Percentiles rank a stretch among this genome's conserved stretches.
These are phyloP conservation scores for Glycine soja DNA, from an alignment of 306 rosid species.

Conservation along the genomic window DNA sequence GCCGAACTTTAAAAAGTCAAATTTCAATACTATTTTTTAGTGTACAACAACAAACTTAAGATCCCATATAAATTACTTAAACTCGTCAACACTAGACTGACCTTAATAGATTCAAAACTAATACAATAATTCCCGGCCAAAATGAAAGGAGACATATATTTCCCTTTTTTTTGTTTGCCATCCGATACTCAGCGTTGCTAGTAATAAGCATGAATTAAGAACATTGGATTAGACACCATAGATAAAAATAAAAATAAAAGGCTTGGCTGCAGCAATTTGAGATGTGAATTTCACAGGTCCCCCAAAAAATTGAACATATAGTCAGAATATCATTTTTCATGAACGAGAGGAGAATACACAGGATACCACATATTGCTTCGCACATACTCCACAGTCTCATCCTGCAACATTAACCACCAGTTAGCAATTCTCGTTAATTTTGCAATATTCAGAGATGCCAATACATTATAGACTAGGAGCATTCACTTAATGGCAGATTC, in stretches of 20 bases:
- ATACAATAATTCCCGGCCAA: conserved; percentile 11
- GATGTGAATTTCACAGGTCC: conserved; percentile 18
- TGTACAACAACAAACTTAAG: too few species aligned
- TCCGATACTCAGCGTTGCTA: neutral
- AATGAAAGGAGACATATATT: conserved; percentile 18
- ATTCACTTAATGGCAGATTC: too few species aligned
- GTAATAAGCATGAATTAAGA: conserved; percentile 14
- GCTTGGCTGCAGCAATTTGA: conserved; percentile 43
- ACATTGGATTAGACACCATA: conserved; percentile 31
- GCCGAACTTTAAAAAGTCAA: conserved; percentile 2
- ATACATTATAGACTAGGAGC: neutral
- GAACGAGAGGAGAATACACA: conserved; percentile 88
- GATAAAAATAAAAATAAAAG: too few species aligned
- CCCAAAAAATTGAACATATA: neutral
- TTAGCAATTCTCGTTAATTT: conserved; percentile 22
- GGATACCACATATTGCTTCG: conserved; percentile 84
- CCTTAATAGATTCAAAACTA: neutral
- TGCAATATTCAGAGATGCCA: conserved; percentile 22
- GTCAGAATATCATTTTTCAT: conserved; percentile 61
- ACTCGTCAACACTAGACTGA: too few species aligned
- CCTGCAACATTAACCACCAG: conserved; percentile 62
- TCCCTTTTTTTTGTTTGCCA: neutral
- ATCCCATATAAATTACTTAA: too few species aligned
- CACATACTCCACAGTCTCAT: conserved; percentile 71
- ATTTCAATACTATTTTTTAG: conserved; percentile 12